phyloP scores from a whole-genome alignment of 2,329 filamentous ascomycete species.

The Penicillium griseofulvum region DNA sequence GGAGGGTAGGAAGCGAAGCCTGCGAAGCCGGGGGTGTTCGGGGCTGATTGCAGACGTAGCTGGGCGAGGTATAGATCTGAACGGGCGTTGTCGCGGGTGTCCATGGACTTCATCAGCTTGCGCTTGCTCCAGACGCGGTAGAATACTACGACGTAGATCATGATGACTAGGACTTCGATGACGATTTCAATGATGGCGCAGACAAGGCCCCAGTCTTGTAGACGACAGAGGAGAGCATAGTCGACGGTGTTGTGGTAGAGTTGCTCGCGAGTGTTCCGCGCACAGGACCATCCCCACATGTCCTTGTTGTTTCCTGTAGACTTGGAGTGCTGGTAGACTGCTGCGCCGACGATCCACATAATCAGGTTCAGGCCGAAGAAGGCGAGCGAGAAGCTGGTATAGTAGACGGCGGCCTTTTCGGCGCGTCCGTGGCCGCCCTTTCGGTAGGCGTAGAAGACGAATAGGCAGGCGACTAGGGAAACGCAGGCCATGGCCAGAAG shows the following conservation, averaged over 20 bases:
- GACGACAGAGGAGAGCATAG: conserved; percentile 86
- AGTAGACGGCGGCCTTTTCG: conserved; percentile 92
- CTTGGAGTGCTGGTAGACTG: conserved; percentile 75
- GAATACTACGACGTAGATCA: conserved; percentile 91
- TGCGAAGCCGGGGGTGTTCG: conserved; percentile 83
- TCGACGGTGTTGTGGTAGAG: conserved; percentile 78
- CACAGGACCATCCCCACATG: conserved; percentile 98
- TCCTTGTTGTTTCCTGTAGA: conserved; percentile 75
- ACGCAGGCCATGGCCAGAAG: conserved; percentile 76
- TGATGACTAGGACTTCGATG: conserved; percentile 84
- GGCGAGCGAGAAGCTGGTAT: conserved; percentile 86
- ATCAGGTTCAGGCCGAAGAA: conserved; percentile 92
- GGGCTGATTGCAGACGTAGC: conserved; percentile 79
- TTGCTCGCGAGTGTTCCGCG: conserved; percentile 75
- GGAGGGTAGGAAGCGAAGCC: conserved; percentile 58
- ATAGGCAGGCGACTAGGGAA: conserved; percentile 73
- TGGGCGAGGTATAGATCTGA: conserved; percentile 92
- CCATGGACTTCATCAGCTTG: conserved; percentile 94
- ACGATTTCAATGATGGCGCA: conserved; percentile 97
- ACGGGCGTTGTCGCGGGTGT: conserved; percentile 86
- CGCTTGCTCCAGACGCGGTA: conserved; percentile 98
- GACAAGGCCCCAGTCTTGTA: conserved; percentile 92
- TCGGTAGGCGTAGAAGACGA: conserved; percentile 83
- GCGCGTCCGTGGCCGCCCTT: conserved; percentile 82
- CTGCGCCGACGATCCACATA: conserved; percentile 87